Percentiles rank a stretch among this genome's conserved stretches.
Evolutionary conservation across 1,284 basidiomycete genomes (phyloP).

Genomic region (Ganoderma resinaceum): DNA sequence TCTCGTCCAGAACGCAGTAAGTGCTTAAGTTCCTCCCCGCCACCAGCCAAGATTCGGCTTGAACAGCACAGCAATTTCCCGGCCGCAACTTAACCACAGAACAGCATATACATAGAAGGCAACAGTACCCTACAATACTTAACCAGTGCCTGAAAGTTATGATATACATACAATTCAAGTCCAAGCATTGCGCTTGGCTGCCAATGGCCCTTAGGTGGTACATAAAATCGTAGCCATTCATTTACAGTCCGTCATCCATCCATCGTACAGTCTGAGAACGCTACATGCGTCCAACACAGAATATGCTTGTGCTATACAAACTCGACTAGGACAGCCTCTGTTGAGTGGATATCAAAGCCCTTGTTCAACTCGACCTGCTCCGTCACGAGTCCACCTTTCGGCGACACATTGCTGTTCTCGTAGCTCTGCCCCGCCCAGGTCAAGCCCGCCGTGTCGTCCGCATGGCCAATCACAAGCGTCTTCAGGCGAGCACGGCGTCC

Average conservation of each 20-base stretch:
- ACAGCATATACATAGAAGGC: background rate
- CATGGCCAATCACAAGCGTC: conserved; percentile 47
- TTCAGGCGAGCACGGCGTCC: conserved; percentile 4
- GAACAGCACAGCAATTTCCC: background rate
- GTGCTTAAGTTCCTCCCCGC: background rate
- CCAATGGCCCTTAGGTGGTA: no score
- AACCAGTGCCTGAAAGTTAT: background rate
- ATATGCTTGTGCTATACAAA: conserved; percentile 31
- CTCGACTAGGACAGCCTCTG: conserved; percentile 53
- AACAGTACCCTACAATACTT: background rate
- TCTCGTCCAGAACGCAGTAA: no score
- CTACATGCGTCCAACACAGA: no score
- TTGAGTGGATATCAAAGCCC: conserved; percentile 57
- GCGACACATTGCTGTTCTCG: conserved; percentile 58
- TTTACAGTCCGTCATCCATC: background rate
- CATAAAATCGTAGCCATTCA: no score
- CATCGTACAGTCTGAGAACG: background rate
- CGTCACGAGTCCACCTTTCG: conserved; percentile 46
- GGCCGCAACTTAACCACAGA: background rate
- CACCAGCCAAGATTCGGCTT: background rate
- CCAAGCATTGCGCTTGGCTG: no score
- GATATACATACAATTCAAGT: no score
- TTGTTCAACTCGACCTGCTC: conserved; percentile 44
- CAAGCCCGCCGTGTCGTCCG: conserved; percentile 60
- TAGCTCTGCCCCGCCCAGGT: conserved; percentile 72